Conservation (phyloP, 495 filamentous ascomycete genomes). For the Aspergillus bridgeri region DNA sequence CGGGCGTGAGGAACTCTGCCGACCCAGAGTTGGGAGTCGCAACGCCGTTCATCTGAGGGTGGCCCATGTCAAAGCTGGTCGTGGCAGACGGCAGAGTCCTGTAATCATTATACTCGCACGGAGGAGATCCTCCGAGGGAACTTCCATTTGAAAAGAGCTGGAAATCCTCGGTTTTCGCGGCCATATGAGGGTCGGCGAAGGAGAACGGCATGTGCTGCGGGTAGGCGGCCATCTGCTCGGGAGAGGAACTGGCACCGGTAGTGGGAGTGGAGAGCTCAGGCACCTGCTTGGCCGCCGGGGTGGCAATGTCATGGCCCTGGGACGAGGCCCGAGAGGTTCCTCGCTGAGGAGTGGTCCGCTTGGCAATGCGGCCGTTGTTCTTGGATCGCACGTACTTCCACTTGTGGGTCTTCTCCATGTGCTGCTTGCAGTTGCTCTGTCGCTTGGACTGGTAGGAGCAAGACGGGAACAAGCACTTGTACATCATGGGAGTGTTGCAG, state of each 20-base stretch:
- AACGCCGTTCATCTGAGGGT: background rate
- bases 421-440: slow-evolving; percentile 97
- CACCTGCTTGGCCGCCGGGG: background rate
- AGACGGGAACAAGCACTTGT: slow-evolving; percentile 74
- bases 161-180: slow-evolving; percentile 3
- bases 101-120: background rate
- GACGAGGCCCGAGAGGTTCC: slow-evolving; percentile 5
- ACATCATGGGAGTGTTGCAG: slow-evolving; percentile 69
- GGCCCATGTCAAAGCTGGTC: slow-evolving; percentile 2
- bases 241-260: background rate
- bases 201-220: background rate
- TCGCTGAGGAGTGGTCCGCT: slow-evolving; percentile 7
- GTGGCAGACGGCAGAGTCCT: background rate
- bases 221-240: background rate
- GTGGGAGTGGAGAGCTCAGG: slow-evolving; percentile 1
- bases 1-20: slow-evolving; percentile 1
- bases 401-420: slow-evolving; percentile 97
- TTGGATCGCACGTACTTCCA: slow-evolving; percentile 90
- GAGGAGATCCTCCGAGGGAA: slow-evolving; percentile 4
- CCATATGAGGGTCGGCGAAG: slow-evolving; percentile 6
- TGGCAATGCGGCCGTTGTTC: slow-evolving; percentile 58
- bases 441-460: slow-evolving; percentile 95
- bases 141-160: slow-evolving; percentile 4
- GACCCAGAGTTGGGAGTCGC: slow-evolving; percentile 2
- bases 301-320: slow-evolving; percentile 4